phyloP scores from a whole-genome alignment of 1,139 yeast genomes.

The Nakaseomyces delphensis region DNA sequence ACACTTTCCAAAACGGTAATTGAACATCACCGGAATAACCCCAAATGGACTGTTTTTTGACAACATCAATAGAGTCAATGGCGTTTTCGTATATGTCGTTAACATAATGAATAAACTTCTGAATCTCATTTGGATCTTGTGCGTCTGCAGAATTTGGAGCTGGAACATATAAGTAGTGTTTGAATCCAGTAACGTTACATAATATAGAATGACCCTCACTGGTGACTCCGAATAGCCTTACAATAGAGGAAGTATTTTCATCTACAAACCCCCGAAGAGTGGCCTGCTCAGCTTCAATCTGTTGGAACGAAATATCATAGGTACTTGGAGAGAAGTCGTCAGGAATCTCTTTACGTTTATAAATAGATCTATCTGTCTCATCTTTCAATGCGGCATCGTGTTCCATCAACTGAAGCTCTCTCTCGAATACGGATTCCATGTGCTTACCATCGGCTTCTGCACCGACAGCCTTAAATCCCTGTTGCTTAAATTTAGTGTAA shows the following conservation, averaged over 20 bases:
- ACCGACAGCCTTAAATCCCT: slow-evolving; percentile 26
- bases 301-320: slow-evolving; percentile 69
- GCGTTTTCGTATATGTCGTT: slow-evolving; percentile 38
- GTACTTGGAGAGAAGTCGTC: slow-evolving; percentile 40
- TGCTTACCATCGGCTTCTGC: slow-evolving; percentile 24
- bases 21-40: slow-evolving; percentile 77
- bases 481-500: slow-evolving; percentile 24
- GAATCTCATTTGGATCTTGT: slow-evolving; percentile 42
- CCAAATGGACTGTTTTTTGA: slow-evolving; percentile 80
- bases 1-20: slow-evolving; percentile 71
- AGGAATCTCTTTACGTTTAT: slow-evolving; percentile 47
- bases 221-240: slow-evolving; percentile 89
- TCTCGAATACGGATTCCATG: slow-evolving; percentile 52
- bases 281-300: slow-evolving; percentile 89
- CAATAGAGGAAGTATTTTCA: slow-evolving; percentile 40
- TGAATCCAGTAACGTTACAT: slow-evolving; percentile 82
- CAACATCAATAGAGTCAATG: slow-evolving; percentile 54
- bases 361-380: slow-evolving; percentile 17
- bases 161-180: slow-evolving; percentile 86
- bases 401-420: slow-evolving; percentile 55
- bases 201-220: slow-evolving; percentile 77
- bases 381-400: slow-evolving; percentile 27
- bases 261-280: slow-evolving; percentile 38
- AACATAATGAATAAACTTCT: slow-evolving; percentile 42
- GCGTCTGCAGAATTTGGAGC: slow-evolving; percentile 52